phyloP scores from a whole-genome alignment of 1,139 yeast species.

The Diutina sp. region DNA sequence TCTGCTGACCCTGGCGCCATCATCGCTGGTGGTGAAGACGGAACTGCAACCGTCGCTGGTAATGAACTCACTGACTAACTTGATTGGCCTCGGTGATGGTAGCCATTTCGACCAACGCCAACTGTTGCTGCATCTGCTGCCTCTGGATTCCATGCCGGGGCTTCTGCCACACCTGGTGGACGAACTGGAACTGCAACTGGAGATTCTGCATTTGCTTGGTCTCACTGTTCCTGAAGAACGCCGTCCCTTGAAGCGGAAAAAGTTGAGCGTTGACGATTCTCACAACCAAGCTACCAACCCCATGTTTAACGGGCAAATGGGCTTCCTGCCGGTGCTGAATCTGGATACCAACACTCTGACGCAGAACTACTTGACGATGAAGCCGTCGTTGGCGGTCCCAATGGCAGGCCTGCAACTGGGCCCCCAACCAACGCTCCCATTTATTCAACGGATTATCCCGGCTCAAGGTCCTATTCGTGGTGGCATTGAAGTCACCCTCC shows the following conservation, averaged over 20 bases:
- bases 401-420: constrained; percentile 5
- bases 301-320: constrained; percentile 32
- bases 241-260: constrained; percentile 27
- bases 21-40: background rate
- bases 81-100: background rate
- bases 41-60: background rate
- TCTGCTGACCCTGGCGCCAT: constrained; percentile 6
- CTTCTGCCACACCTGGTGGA: constrained; percentile 1
- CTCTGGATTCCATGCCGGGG: background rate
- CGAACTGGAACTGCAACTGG: constrained; percentile 3
- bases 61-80: background rate
- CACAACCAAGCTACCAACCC: constrained; percentile 25
- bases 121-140: background rate
- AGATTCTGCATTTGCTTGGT: background rate
- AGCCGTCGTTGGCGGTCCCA: background rate
- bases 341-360: constrained; percentile 31
- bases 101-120: background rate
- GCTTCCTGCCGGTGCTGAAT: constrained; percentile 32
- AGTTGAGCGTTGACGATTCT: constrained; percentile 32
- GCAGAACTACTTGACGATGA: constrained; percentile 10
- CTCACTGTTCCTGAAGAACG: constrained; percentile 9
- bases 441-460: constrained; percentile 79
- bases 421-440: constrained; percentile 24
- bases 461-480: constrained; percentile 93
- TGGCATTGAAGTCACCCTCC: constrained; percentile 83